A percentile compares a stretch with the other conserved stretches of the same genome.
phyloP scores from a whole-genome alignment of 2,329 filamentous ascomycete species.

The Xylaria digitata region DNA sequence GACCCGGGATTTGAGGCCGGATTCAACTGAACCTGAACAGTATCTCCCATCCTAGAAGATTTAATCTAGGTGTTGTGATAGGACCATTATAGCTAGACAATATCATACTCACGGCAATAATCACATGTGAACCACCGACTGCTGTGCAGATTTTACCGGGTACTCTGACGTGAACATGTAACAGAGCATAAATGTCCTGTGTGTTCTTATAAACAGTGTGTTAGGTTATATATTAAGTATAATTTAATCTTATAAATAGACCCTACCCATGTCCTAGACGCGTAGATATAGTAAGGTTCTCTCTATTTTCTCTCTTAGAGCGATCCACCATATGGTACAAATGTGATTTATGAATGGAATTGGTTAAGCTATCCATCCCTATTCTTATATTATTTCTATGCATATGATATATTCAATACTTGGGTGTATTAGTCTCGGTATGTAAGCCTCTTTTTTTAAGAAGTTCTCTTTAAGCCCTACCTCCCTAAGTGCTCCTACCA shows the following conservation, averaged over 20 bases:
- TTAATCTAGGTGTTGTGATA: conserved; percentile 30
- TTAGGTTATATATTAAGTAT: neutral
- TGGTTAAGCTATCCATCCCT: too few relatives aligned
- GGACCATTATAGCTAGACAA: conserved; percentile 21
- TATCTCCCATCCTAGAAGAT: conserved; percentile 17
- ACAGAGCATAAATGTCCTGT: neutral
- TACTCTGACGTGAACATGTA: neutral
- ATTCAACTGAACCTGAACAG: conserved; percentile 16
- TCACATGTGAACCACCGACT: neutral
- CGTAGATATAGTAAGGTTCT: too few relatives aligned
- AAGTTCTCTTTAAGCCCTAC: too few relatives aligned
- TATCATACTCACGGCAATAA: conserved; percentile 5
- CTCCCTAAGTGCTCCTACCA: too few relatives aligned
- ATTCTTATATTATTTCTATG: too few relatives aligned
- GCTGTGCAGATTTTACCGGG: neutral
- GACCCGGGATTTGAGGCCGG: conserved; percentile 12
- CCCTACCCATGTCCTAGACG: neutral
- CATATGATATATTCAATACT: too few relatives aligned
- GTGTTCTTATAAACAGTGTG: conserved; percentile 1
- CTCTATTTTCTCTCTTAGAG: too few relatives aligned
- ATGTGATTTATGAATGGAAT: too few relatives aligned
- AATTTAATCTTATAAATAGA: neutral
- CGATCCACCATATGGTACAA: too few relatives aligned
- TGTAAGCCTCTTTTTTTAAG: too few relatives aligned
- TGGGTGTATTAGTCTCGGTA: too few relatives aligned